phyloP scores from a whole-genome alignment of 1,139 yeast species.

The Yamadazyma membranifaciens region DNA sequence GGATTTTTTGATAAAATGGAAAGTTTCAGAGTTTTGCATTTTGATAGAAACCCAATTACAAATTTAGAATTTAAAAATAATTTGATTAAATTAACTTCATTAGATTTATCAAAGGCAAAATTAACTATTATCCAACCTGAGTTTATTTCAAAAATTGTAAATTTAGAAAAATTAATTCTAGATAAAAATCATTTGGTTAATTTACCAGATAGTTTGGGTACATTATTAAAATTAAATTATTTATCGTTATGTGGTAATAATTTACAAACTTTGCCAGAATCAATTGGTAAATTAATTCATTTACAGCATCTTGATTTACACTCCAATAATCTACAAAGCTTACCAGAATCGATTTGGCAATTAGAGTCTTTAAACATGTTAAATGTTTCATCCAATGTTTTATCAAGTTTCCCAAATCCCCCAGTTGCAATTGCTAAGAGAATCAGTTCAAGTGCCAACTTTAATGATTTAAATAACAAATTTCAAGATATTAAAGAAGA shows the following conservation, averaged over 20 bases:
- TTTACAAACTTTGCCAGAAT: constrained; percentile 67
- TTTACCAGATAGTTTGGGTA: constrained; percentile 69
- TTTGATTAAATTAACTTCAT: constrained; percentile 62
- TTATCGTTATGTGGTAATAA: constrained; percentile 77
- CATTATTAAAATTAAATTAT: constrained; percentile 56
- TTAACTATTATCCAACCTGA: constrained; percentile 69
- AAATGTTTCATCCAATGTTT: constrained; percentile 79
- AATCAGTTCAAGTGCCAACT: constrained; percentile 33
- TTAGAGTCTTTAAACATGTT: constrained; percentile 56
- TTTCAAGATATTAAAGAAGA: constrained; percentile 7
- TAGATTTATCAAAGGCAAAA: constrained; percentile 81
- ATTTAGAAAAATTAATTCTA: constrained; percentile 70
- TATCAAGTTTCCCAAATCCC: constrained; percentile 65
- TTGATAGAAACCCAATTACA: constrained; percentile 75
- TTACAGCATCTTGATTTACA: constrained; percentile 78
- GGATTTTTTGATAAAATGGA: constrained; percentile 64
- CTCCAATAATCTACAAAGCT: constrained; percentile 71
- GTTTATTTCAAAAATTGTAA: constrained; percentile 60
- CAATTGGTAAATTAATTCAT: constrained; percentile 58
- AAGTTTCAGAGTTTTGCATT: constrained; percentile 49
- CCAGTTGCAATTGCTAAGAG: constrained; percentile 38
- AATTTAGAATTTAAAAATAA: constrained; percentile 60
- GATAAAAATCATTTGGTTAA: constrained; percentile 82
- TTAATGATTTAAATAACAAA: constrained; percentile 13
- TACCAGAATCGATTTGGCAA: constrained; percentile 72